Percentiles rank a stretch among this genome's conserved stretches.
Evolutionary conservation across 2,329 filamentous ascomycete genomes (phyloP).

Genomic region (Penicillium verrucosum): DNA sequence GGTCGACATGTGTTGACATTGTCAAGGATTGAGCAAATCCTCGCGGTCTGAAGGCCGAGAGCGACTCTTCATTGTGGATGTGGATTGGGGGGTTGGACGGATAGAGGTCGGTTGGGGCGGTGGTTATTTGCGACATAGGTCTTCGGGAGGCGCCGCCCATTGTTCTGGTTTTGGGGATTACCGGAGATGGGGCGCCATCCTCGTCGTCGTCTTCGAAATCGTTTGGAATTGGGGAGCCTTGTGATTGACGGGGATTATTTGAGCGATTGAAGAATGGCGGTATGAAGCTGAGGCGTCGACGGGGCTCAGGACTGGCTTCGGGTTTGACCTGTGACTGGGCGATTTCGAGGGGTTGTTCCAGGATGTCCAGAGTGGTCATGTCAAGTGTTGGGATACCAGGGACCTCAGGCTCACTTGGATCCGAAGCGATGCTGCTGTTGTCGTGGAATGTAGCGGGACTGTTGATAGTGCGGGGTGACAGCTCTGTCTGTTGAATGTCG

Average conservation of each 20-base stretch:
- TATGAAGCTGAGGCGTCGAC: conserved; percentile 36
- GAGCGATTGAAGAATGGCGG: conserved; percentile 37
- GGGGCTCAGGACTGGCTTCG: conserved; percentile 21
- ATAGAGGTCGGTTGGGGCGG: conserved; percentile 14
- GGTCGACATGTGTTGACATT: conserved; percentile 16
- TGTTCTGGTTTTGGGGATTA: conserved; percentile 32
- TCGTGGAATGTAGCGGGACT: conserved; percentile 29
- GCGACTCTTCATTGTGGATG: conserved; percentile 11
- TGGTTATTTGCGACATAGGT: conserved; percentile 15
- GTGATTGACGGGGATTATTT: conserved; percentile 20
- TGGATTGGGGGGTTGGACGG: conserved; percentile 17
- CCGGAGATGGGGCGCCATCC: conserved; percentile 34
- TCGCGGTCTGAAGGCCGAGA: conserved; percentile 1
- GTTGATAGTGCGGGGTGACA: conserved; percentile 8
- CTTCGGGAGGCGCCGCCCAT: conserved; percentile 11
- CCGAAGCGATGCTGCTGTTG: conserved; percentile 28
- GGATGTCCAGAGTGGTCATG: conserved; percentile 28
- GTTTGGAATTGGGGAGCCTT: conserved; percentile 24
- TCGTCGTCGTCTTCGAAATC: conserved; percentile 28
- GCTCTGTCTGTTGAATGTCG: neutral
- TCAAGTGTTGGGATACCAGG: conserved; percentile 33
- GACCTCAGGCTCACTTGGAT: conserved; percentile 23
- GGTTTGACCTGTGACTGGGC: conserved; percentile 19
- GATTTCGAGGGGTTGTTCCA: conserved; percentile 19
- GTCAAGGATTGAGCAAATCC: conserved; percentile 30